Evolutionary conservation across 2,329 filamentous ascomycete genomes (phyloP), one percentile per base, ranked within the genome.

Genomic region (Ambrosiella cleistominuta): DNA sequence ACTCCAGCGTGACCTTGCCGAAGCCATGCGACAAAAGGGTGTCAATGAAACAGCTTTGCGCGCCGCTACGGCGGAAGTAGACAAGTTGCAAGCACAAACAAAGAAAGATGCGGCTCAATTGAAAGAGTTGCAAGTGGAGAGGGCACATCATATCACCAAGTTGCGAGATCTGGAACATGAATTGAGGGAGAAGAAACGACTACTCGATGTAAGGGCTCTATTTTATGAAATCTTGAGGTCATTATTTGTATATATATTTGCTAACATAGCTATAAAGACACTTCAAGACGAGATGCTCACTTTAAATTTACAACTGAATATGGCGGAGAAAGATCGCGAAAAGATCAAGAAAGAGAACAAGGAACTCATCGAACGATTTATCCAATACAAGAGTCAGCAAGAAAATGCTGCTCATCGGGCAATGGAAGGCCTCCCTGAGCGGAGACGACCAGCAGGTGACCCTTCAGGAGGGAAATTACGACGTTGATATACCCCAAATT

Each of bases 251-350:
- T 15, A 27, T 19, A 19, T 54, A 40, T 37, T 15, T n/a, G n/a
- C 57, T 19, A 39, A 45, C 13, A 1, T 27, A 12, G 12, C 27
- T 37, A 17, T 59, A 50, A 64, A 85, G 78, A 80, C 91, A 65
- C 83, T 95, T 57, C 91, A 97, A 71, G 90, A 96, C 70, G 93
- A 98, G 69, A 83, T 95, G 70, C 83, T 95, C 55, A 84, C 88
- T 0, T 72, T 96, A 52, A 90, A 90, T 64, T 75, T 97, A 63
- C 86, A 97, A 69, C 75, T 96, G 49, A 89, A 93, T 64, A 80
- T 96, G 74, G 83, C 85, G 2, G 89, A 94, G 68, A 80, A 90
- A 67, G 81, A 82, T 66, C 76, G 79, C 36, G 81, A 84, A 66
- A 83, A 81, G 69, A 73, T 95, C 62, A 80, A 82, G 66, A 77